Percentiles rank a stretch among this genome's conserved stretches.
phyloP scores from a whole-genome alignment of 257 asterid genomes.

The Verbena officinalis region DNA sequence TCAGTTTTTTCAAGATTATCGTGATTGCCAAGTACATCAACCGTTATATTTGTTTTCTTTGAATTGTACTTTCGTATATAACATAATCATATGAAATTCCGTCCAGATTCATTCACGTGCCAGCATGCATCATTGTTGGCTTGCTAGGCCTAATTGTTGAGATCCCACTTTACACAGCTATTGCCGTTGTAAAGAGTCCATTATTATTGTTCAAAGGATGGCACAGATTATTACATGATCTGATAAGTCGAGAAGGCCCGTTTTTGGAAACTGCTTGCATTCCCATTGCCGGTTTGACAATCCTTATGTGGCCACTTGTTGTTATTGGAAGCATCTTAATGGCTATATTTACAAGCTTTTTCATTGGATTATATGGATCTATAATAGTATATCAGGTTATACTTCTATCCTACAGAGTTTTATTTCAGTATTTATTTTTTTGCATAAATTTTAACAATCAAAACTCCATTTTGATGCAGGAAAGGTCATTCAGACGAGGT shows the following conservation, averaged over 20 bases:
- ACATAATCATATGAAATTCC: conserved; percentile 16
- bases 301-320: conserved; percentile 91
- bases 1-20: neutral
- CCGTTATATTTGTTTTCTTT: conserved; percentile 2
- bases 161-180: conserved; percentile 80
- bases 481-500: conserved; percentile 81
- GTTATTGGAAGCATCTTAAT: conserved; percentile 77
- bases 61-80: neutral
- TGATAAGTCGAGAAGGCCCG: conserved; percentile 93
- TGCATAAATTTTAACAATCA: neutral
- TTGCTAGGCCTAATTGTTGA: conserved; percentile 78
- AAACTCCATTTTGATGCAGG: conserved; percentile 47
- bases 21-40: neutral
- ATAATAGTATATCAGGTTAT: conserved; percentile 85
- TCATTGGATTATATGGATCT: conserved; percentile 85
- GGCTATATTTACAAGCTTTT: conserved; percentile 75
- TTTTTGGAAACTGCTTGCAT: conserved; percentile 93
- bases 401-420: neutral
- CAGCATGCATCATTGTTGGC: conserved; percentile 83
- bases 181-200: conserved; percentile 84
- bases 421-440: neutral
- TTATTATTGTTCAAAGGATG: conserved; percentile 93
- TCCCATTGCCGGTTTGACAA: conserved; percentile 89
- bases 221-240: conserved; percentile 83
- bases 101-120: conserved; percentile 77